These are phyloP conservation scores for Reutealis trisperma DNA, from an alignment of 345 rosid genomes.

Conservation along the genomic window DNA sequence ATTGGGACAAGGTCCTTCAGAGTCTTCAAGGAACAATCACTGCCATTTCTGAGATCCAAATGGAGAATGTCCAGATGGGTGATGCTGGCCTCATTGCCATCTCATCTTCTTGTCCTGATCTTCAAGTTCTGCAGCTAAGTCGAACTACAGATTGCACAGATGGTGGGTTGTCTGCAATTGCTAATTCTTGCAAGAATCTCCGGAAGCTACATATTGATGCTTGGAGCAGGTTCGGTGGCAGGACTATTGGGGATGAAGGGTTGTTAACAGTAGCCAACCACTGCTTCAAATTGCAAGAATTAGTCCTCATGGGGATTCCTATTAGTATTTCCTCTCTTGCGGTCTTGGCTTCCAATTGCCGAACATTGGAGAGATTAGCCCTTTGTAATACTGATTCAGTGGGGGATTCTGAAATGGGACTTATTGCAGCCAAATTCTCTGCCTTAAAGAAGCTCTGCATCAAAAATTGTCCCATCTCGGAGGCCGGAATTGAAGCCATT, in stretches of 20 bases:
- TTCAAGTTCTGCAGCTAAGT: conserved; percentile 40
- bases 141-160: conserved; percentile 44
- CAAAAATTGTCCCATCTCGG: conserved; percentile 49
- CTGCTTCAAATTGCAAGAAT: conserved; percentile 36
- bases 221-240: conserved; percentile 44
- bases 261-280: conserved; percentile 26
- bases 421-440: conserved; percentile 36
- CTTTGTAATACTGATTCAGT: conserved; percentile 45
- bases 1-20: conserved; percentile 44
- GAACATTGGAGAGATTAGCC: conserved; percentile 43
- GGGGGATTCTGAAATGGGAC: conserved; percentile 38
- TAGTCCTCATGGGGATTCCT: conserved; percentile 44
- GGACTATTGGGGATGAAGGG: conserved; percentile 37
- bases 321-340: conserved; percentile 24
- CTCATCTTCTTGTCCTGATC: conserved; percentile 32
- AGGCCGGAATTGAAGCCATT: conserved; percentile 38
- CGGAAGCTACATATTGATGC: conserved; percentile 49
- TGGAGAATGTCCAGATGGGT: conserved; percentile 46
- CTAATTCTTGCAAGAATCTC: conserved; percentile 36
- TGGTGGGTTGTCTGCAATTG: conserved; percentile 40
- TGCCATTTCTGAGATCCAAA: conserved; percentile 41
- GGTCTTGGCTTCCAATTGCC: conserved; percentile 40
- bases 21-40: conserved; percentile 17
- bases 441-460: conserved; percentile 54
- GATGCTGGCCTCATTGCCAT: conserved; percentile 43